Percentiles rank a stretch among this genome's conserved stretches.
Evolutionary conservation across 768 basidiomycete species (phyloP).

Genomic region (Chalciporus chontae): DNA sequence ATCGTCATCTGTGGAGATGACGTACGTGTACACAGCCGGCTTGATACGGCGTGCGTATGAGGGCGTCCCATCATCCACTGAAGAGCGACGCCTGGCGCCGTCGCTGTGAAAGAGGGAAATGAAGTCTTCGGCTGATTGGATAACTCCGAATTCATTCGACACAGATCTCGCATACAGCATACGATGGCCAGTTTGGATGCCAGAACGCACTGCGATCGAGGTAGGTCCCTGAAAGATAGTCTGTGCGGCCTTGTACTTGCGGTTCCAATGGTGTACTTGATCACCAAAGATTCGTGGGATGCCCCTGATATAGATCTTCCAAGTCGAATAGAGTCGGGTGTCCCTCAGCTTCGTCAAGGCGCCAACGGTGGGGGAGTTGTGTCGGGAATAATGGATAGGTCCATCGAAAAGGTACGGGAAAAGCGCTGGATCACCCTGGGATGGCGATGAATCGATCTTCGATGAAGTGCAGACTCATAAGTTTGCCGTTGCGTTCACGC

Average conservation of each 20-base stretch:
- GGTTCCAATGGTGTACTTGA: conserved; percentile 63
- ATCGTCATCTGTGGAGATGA: conserved; percentile 72
- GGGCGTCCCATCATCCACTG: conserved; percentile 8
- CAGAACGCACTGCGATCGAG: conserved; percentile 59
- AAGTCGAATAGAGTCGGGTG: conserved; percentile 68
- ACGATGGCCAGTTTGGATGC: conserved; percentile 69
- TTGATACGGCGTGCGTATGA: conserved; percentile 52
- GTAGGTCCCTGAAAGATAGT: conserved; percentile 63
- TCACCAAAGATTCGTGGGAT: conserved; percentile 59
- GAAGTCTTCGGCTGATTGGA: conserved; percentile 48
- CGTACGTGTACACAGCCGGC: conserved; percentile 83
- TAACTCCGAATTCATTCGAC: conserved; percentile 58
- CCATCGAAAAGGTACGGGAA: conserved; percentile 69
- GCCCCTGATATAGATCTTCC: conserved; percentile 68
- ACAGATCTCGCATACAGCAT: conserved; percentile 71
- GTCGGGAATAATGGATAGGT: conserved; percentile 66
- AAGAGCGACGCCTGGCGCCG: conserved; percentile 32
- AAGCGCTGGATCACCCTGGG: conserved; percentile 36
- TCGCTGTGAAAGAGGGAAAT: conserved; percentile 50
- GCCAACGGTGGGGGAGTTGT: conserved; percentile 70
- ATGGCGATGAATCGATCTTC: conserved; percentile 56
- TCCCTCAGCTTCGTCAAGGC: conserved; percentile 58
- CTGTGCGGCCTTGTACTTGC: conserved; percentile 64
- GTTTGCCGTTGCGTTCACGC: background rate
- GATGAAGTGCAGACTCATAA: background rate